Conservation (phyloP, 371 early-diverging fungal species). For the Batkoa obscura region DNA sequence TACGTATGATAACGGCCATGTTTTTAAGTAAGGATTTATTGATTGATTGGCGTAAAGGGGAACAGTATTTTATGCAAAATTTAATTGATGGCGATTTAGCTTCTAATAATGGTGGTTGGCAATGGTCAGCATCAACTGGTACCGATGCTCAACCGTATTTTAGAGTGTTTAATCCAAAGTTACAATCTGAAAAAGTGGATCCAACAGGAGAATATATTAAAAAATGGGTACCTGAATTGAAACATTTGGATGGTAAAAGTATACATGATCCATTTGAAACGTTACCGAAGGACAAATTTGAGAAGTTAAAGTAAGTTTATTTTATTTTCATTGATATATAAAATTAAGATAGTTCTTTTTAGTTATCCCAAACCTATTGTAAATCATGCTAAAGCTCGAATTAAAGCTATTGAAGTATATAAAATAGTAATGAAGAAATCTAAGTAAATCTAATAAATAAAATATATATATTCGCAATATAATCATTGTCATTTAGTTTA, state of each 20-base stretch:
- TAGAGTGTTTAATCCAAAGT: conserved; percentile 37
- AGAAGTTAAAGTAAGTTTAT: conserved; percentile 14
- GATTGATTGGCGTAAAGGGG: conserved; percentile 41
- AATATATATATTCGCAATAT: too few species aligned
- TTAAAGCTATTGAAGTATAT: not conserved
- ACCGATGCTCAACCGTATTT: conserved; percentile 49
- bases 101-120: conserved; percentile 55
- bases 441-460: not conserved
- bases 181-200: conserved; percentile 26
- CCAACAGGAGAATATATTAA: conserved; percentile 23
- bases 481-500: too few species aligned
- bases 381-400: not conserved
- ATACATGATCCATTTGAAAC: conserved; percentile 18
- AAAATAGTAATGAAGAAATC: not conserved
- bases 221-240: conserved; percentile 24
- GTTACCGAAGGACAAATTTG: conserved; percentile 13
- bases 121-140: conserved; percentile 44
- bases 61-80: conserved; percentile 30
- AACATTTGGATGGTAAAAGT: conserved; percentile 8
- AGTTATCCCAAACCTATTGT: conserved; percentile 10
- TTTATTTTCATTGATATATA: not conserved
- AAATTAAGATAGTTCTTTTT: not conserved
- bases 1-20: conserved; percentile 38
- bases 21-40: conserved; percentile 47
- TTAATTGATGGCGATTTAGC: conserved; percentile 48